Evolutionary conservation across 805 yeast species (phyloP).

Genomic region (Saturnispora ahearnii): DNA sequence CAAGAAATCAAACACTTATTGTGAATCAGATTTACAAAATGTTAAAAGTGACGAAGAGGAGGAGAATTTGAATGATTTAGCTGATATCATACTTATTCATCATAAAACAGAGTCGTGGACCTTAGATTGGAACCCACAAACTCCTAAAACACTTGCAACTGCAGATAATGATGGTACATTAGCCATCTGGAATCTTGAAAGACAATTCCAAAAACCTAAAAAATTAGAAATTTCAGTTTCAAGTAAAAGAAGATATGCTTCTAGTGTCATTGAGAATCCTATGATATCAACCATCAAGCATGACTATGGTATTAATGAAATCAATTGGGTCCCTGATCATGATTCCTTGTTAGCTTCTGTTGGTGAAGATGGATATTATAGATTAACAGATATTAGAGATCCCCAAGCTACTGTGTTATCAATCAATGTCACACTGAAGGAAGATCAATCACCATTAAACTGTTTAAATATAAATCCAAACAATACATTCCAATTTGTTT

Average conservation of each 20-base stretch:
- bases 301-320: slow-evolving; percentile 54
- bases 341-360: slow-evolving; percentile 53
- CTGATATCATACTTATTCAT: slow-evolving; percentile 21
- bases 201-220: slow-evolving; percentile 12
- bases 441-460: slow-evolving; percentile 29
- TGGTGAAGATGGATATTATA: slow-evolving; percentile 51
- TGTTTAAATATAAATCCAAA: slow-evolving; percentile 51
- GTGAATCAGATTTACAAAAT: slow-evolving; percentile 25
- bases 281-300: slow-evolving; percentile 24
- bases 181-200: slow-evolving; percentile 56
- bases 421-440: slow-evolving; percentile 2
- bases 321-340: slow-evolving; percentile 60
- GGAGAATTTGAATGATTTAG: slow-evolving; percentile 10
- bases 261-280: slow-evolving; percentile 14
- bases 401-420: slow-evolving; percentile 12
- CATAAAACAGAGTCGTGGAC: slow-evolving; percentile 55
- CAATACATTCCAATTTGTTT: slow-evolving; percentile 48
- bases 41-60: slow-evolving; percentile 9
- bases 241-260: slow-evolving; percentile 6
- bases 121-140: slow-evolving; percentile 60
- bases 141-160: slow-evolving; percentile 50
- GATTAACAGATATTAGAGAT: slow-evolving; percentile 46
- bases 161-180: slow-evolving; percentile 59
- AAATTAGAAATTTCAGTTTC: slow-evolving; percentile 10
- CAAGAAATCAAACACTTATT: slow-evolving; percentile 47